phyloP scores from a whole-genome alignment of 2,329 filamentous ascomycete species.

The Botryotinia calthae region DNA sequence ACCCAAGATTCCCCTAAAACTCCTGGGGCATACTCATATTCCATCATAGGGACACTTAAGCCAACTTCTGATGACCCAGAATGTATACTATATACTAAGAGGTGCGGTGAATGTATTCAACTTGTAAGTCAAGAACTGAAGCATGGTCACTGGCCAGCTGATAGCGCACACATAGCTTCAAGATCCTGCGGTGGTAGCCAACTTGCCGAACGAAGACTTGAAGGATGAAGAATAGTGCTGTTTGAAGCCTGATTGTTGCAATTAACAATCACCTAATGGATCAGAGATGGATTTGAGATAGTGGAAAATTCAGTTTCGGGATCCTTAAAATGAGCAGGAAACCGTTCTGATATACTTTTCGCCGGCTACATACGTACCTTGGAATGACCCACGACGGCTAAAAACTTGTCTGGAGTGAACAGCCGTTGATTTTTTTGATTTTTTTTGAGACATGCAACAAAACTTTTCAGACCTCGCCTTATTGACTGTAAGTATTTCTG shows the following conservation, averaged over 20 bases:
- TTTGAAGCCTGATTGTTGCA: background rate
- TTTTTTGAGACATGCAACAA: background rate
- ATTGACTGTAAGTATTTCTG: background rate
- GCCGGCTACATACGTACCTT: no score
- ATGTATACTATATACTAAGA: background rate
- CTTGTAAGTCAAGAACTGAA: background rate
- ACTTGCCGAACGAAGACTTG: background rate
- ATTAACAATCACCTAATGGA: background rate
- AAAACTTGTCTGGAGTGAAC: background rate
- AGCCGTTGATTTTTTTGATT: background rate
- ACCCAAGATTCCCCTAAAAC: background rate
- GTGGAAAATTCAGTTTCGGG: background rate
- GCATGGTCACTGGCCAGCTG: background rate
- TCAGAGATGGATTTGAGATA: background rate
- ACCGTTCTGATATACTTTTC: no score
- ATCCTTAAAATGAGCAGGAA: no score
- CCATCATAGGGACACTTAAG: background rate
- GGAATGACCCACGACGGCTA: background rate
- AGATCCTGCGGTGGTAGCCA: fast-evolving
- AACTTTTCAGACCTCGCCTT: no score
- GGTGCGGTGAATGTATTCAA: background rate
- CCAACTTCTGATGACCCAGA: background rate
- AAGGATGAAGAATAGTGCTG: background rate
- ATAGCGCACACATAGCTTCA: background rate
- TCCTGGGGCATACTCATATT: background rate